Conservation (phyloP, 1,284 basidiomycete species). For the Fomes fomentarius region DNA sequence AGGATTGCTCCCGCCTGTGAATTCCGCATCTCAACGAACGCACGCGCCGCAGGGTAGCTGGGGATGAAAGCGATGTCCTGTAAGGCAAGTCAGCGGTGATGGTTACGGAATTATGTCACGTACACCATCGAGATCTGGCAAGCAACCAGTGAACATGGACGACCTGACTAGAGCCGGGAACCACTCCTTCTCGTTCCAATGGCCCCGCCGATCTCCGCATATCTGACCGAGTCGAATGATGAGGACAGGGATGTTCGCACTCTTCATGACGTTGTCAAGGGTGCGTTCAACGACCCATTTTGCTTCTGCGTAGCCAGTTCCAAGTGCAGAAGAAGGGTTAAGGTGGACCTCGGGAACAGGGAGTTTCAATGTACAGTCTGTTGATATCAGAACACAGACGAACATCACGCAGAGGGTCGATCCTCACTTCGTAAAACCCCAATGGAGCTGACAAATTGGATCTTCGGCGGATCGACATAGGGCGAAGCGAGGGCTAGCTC, state of each 20-base stretch:
- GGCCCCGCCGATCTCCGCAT: constrained; percentile 39
- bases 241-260: constrained; percentile 28
- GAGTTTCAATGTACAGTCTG: no score
- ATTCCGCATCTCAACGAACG: constrained; percentile 26
- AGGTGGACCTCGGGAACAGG: background rate
- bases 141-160: constrained; percentile 25
- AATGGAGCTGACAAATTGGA: constrained; percentile 38
- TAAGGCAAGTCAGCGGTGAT: background rate
- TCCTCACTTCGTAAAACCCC: constrained; percentile 29
- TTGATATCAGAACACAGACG: no score
- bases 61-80: constrained; percentile 6
- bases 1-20: constrained; percentile 15
- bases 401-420: no score
- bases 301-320: constrained; percentile 41
- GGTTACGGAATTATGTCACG: background rate
- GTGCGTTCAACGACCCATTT: constrained; percentile 44
- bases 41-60: constrained; percentile 21
- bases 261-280: constrained; percentile 21
- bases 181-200: constrained; percentile 49
- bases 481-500: constrained; percentile 34
- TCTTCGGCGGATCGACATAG: constrained; percentile 20
- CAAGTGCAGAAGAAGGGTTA: constrained; percentile 30
- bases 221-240: constrained; percentile 47
- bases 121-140: constrained; percentile 29
- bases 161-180: constrained; percentile 44